phyloP scores from a whole-genome alignment of 768 basidiomycete species.

The Naganishia randhawae region DNA sequence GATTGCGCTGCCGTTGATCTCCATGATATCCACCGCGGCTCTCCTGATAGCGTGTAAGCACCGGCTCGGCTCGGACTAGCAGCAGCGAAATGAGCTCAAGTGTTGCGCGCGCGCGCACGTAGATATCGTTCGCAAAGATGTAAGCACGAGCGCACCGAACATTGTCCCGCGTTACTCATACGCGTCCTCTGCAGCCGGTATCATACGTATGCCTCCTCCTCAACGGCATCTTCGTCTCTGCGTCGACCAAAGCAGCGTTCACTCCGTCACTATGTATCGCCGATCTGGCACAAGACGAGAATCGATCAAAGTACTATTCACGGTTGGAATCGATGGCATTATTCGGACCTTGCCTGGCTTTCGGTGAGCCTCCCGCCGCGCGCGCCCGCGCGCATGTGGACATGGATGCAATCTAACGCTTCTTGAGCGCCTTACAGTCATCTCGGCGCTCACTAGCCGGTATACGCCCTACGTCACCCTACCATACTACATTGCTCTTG shows the following conservation, averaged over 20 bases:
- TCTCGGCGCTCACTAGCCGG: slow-evolving; percentile 39
- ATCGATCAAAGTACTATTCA: slow-evolving; percentile 41
- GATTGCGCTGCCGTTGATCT: slow-evolving; percentile 35
- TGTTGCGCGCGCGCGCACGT: no score
- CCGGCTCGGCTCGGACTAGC: background rate
- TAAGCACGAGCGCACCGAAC: background rate
- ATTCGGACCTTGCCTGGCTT: slow-evolving; percentile 40
- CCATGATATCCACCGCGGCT: slow-evolving; percentile 38
- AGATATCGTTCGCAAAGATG: slow-evolving; percentile 15
- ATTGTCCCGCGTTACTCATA: background rate
- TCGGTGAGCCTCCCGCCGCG: slow-evolving; percentile 27
- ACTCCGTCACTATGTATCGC: slow-evolving; percentile 39
- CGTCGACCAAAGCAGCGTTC: slow-evolving; percentile 42
- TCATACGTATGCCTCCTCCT: slow-evolving; percentile 37
- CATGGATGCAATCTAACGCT: background rate
- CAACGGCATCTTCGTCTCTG: slow-evolving; percentile 41
- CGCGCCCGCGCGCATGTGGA: background rate
- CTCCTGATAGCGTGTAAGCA: slow-evolving; percentile 39
- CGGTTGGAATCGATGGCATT: slow-evolving; percentile 41
- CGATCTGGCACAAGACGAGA: slow-evolving; percentile 36
- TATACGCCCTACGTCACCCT: slow-evolving; percentile 37
- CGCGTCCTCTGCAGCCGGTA: slow-evolving; percentile 13
- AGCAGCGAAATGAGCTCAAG: slow-evolving; percentile 16
- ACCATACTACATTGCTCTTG: slow-evolving; percentile 42
- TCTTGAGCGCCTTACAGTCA: slow-evolving; percentile 28